Conservation (phyloP, 257 asterid species). For the Avicennia marina region DNA sequence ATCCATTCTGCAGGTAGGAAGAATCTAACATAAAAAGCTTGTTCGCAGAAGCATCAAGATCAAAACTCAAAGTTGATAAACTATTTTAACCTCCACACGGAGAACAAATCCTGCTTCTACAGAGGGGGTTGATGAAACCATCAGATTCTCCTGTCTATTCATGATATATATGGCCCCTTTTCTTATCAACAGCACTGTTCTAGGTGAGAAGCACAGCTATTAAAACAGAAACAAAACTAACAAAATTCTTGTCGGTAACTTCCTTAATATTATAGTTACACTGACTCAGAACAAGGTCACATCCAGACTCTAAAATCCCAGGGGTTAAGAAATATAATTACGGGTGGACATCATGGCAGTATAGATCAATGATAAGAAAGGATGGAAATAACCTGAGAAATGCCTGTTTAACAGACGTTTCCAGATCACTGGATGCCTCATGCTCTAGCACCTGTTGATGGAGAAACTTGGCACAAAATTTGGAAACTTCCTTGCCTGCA, state of each 20-base stretch:
- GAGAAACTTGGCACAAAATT: constrained; percentile 91
- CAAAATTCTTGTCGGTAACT: too few species aligned
- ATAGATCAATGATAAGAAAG: constrained; percentile 20
- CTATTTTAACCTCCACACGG: neutral
- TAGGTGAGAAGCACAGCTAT: constrained; percentile 1
- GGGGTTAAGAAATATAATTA: too few species aligned
- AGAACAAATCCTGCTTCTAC: neutral
- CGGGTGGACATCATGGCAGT: too few species aligned
- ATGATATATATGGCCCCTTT: constrained; percentile 7
- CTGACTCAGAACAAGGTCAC: too few species aligned
- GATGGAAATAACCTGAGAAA: constrained; percentile 68
- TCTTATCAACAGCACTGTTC: constrained; percentile 3
- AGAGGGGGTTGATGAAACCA: neutral
- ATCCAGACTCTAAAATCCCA: too few species aligned
- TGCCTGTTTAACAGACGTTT: constrained; percentile 53
- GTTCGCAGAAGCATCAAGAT: constrained; percentile 10
- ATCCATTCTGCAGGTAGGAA: constrained; percentile 70
- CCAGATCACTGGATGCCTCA: constrained; percentile 75
- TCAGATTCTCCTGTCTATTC: neutral
- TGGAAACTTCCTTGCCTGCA: constrained; percentile 83
- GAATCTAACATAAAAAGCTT: constrained; percentile 11
- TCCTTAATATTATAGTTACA: too few species aligned
- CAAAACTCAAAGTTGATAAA: constrained; percentile 5
- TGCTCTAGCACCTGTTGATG: constrained; percentile 71
- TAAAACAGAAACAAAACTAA: constrained; percentile 4